Base-by-base conservation (phyloP, 1,284 basidiomycete genomes). In the Neonothopanus nambi region DNA sequence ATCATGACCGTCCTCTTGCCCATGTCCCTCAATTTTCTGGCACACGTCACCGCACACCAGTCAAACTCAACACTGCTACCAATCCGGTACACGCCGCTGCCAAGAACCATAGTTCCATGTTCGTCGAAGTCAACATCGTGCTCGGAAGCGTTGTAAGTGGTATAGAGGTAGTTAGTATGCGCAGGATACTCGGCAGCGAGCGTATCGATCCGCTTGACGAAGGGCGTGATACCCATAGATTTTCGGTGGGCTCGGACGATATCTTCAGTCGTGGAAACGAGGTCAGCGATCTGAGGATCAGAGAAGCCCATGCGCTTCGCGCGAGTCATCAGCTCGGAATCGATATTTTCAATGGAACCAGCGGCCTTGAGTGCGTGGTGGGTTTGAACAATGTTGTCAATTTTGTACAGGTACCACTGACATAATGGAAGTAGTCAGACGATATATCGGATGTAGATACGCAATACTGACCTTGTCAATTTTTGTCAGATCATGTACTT, bases 41-140 rank as follows among this genome's bases (percentile, higher is more conserved):
- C 93, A 70, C 95, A 98, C 3, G 95, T 98, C 48, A 99, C 97
- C 28, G 97, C 97, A 70, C 97, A 99, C 97, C 97, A 99, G 73
- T 99, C 97, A 70, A 99, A 99, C 77, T 99, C 97, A 68, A 99
- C 97, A 59, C 93, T 96, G 69, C 88, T 92, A 52, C 97, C 97
- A 64, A 99, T 99, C 55, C 97, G 88, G 76, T 99, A 99, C 26
- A 99, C 97, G 65, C 97, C 97, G 56, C 90, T 93, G 42, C 97
- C 97, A n/a, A 99, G 86, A 28, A 99, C 96, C 93, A 99, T 98
- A 24, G 95, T 98, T 45, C 97, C 97, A 62, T 97, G 82, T 65
- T 98, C 97, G 68, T 97, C 81, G 67, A 99, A 99, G 41, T 93
- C 85, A 66, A 99, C 89, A 67, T 99, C 97, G 67, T 99, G 97